Evolutionary conservation across 441 rosid genomes (phyloP), one percentile per base, ranked within the genome.

Genomic region (Adansonia gregorii): DNA sequence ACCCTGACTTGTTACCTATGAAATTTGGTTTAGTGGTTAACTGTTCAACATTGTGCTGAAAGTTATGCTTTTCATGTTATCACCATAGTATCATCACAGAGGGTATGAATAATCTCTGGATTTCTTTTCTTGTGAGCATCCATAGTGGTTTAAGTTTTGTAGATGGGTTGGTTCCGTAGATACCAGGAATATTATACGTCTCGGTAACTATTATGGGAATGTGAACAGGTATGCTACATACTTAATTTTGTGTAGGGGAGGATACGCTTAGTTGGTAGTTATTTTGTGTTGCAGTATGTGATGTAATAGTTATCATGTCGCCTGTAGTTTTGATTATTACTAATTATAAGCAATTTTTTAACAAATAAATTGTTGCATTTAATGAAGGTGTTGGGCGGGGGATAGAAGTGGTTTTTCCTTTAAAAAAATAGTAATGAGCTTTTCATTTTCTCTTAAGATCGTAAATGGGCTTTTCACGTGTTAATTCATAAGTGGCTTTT

Each of bases 11-110:
- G 22, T 9, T 10, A 17, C 56, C 24, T 15, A 11, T 20, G 55
- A 66, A 39, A 64, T 63, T 48, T 61, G 48, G 24, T 73, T 43
- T 59, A 31, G 3, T 35, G 31, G 52, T 56, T 54, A 72, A 56
- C 51, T 55, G 46, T 72, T n/a, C 8, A 0, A 72, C 5, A 8
- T 10, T 11, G 24, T 55, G 49, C 4, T 54, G 75, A 55, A 19
- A 39, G 31, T 54, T 56, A 15, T 31, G 22, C 49, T 22, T 27
- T 72, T 31, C 49, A 51, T 17, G 9, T 55, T 72, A 55, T 63
- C 45, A 17, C 31, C 64, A 52, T 11, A 35, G 27, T 54, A 35
- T 72, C 52, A 72, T 54, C 39, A 41, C 12, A 39, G 65, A 8
- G 35, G 51, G 51, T 56, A 54, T 27, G 22, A 55, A 55, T 56